These are phyloP conservation scores for Aspergillus cavernicola DNA, from an alignment of 495 filamentous ascomycete genomes.

Conservation along the genomic window DNA sequence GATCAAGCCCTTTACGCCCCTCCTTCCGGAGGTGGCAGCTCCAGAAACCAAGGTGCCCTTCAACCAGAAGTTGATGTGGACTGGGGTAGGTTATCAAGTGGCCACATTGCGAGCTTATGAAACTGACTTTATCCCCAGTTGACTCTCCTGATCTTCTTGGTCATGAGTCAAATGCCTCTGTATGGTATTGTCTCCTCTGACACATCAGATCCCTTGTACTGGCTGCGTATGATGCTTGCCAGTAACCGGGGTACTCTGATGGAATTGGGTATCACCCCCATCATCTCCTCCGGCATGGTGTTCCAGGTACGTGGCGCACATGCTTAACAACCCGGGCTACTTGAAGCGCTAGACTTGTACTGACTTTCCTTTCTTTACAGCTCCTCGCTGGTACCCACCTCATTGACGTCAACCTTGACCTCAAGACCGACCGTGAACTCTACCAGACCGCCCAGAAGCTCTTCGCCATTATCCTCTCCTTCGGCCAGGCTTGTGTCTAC, in stretches of 20 bases:
- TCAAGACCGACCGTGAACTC: slow-evolving; percentile 98
- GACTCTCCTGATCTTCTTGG: slow-evolving; percentile 96
- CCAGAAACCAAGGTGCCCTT: slow-evolving; percentile 96
- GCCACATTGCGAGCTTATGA: slow-evolving; percentile 14
- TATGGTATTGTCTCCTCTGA: slow-evolving; percentile 97
- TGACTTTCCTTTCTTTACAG: slow-evolving; percentile 24
- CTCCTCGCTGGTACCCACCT: slow-evolving; percentile 98
- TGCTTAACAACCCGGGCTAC: not conserved
- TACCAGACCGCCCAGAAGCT: slow-evolving; percentile 99
- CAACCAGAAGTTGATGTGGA: slow-evolving; percentile 99
- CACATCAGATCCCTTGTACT: slow-evolving; percentile 96
- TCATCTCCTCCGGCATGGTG: slow-evolving; percentile 99
- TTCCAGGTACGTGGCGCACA: slow-evolving; percentile 70
- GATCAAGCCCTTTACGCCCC: slow-evolving; percentile 98
- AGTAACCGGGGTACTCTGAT: slow-evolving; percentile 98
- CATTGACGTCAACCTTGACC: slow-evolving; percentile 98
- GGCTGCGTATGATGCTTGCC: slow-evolving; percentile 99
- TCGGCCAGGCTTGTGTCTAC: slow-evolving; percentile 94
- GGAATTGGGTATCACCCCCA: slow-evolving; percentile 98
- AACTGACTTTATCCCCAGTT: slow-evolving; percentile 50
- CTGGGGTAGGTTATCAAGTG: slow-evolving; percentile 57
- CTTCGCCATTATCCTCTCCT: slow-evolving; percentile 95
- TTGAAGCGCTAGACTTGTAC: not conserved
- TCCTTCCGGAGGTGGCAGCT: slow-evolving; percentile 97
- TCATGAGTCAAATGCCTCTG: slow-evolving; percentile 99